Base-by-base conservation (phyloP, 2,329 filamentous ascomycete genomes). In the Nigrospora sphaerica region DNA sequence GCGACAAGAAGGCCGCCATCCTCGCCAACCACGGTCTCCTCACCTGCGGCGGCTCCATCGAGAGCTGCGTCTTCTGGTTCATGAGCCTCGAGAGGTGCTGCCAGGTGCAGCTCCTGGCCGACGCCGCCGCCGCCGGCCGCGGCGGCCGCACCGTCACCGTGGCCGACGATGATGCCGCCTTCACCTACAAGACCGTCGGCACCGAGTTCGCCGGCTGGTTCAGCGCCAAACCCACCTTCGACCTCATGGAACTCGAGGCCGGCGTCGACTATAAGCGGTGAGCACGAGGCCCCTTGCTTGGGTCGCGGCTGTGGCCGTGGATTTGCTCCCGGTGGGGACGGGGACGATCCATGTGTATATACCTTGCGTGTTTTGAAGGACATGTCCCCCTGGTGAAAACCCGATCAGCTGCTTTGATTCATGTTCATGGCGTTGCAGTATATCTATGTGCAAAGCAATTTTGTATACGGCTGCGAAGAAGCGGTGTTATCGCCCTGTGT, bases 171-270 rank as follows among this genome's bases (percentile, higher is more conserved):
- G 85, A 90, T 60, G 85, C 86, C 1, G 68, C 61, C 14, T 86
- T 77, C 56, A 89, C 86, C 0, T 81, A 78, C 56, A 79, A 83
- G 63, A 74, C 78, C 0, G 70, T 88, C 3, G 86, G 86, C 0
- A 76, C 70, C 0, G 71, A 76, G 14, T 57, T 62, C 32, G 81
- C 79, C 0, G 85, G 85, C 0, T 88, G 78, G 72, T 90, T 89
- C 59, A 81, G 75, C 55, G 85, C 81, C 6, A 83, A 82, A 67
- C 85, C 85, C 14, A 55, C 83, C 52, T 89, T 89, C 66, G 84
- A 88, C 67, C 65, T 87, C 36, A 58, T 58, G 57, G 56, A 51
- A 45, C 52, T 54, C 16, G 42, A 57, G 46, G 47, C 53, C 13
- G 57, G 56, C 4, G 37, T 39, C 12, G 52, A 54, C 7, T 58